Base-by-base conservation (phyloP, 495 filamentous ascomycete species). In the Durotheca rogersii region DNA sequence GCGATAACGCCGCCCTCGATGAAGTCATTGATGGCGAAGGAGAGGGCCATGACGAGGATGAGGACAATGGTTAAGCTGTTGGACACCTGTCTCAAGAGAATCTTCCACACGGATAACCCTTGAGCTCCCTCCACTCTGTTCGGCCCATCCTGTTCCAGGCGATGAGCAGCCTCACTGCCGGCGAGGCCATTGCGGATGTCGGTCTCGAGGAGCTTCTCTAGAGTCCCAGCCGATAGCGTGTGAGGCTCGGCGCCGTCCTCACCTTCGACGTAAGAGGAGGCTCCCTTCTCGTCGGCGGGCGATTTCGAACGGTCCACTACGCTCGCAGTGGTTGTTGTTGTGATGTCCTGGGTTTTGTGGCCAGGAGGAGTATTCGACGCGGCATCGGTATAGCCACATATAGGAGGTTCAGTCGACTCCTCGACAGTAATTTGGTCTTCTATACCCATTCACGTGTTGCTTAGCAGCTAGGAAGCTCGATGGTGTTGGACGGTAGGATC, bases 1-100 rank as follows among this genome's bases (percentile, higher is more conserved):
- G 84, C 76, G 41, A 89, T 82, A 47, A 89, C 86, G 41, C 83
- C 84, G 32, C 84, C 86, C 70, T 90, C 86, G 58, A 88, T 83
- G 57, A 80, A 90, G 53, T 87, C 85, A 45, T 80, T 66, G 52
- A 88, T 87, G 49, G 80, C 84, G 59, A 85, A 89, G 44, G 84
- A 87, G 30, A 89, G 71, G 18, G 77, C 81, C 86, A 89, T 89
- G 48, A 85, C 87, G 38, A 65, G 72, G n/a, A 90, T 76, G 38
- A 90, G 82, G 81, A 87, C 59, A 25, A 58, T 41, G n/a, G 71
- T 74, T 45, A 74, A 61, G 59, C 71, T 79, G 60, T 79, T 79
- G 44, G 75, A 77, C 15, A 80, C 71, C 53, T 81, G 78, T 51
- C 78, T 76, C 53, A 79, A 32, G 58, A 81, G 69, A 59, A 81